Conservation (phyloP, 805 yeast genomes). For the Wickerhamomyces rabaulensis region DNA sequence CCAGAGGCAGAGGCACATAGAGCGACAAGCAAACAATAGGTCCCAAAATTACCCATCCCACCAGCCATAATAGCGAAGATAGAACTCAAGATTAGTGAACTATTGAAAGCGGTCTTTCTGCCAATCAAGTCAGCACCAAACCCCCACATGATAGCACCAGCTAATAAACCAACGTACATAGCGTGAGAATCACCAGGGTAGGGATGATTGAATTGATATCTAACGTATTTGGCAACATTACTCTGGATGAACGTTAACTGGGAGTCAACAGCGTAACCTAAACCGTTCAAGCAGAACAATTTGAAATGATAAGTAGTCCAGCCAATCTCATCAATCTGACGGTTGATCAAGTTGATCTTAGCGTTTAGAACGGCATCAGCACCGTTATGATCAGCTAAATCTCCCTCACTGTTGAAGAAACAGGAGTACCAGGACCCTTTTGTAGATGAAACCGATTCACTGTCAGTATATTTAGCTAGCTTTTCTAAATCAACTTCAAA, state of each 20-base stretch:
- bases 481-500: neutral
- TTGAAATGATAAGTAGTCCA: slow-evolving; percentile 49
- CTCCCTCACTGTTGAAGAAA: neutral
- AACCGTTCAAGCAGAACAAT: slow-evolving; percentile 42
- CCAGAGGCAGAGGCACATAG: slow-evolving; percentile 42
- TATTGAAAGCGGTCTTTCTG: slow-evolving; percentile 42
- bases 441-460: neutral
- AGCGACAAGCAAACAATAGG: slow-evolving; percentile 42
- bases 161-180: slow-evolving; percentile 41
- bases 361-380: slow-evolving; percentile 23
- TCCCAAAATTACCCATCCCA: slow-evolving; percentile 40
- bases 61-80: slow-evolving; percentile 44
- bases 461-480: no score
- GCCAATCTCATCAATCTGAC: slow-evolving; percentile 56
- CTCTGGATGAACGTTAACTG: slow-evolving; percentile 42
- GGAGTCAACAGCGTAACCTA: slow-evolving; percentile 47
- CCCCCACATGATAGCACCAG: slow-evolving; percentile 48
- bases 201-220: slow-evolving; percentile 34
- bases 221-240: slow-evolving; percentile 38
- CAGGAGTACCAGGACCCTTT: neutral
- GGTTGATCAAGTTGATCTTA: slow-evolving; percentile 41
- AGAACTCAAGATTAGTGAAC: slow-evolving; percentile 38
- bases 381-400: neutral
- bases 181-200: slow-evolving; percentile 38
- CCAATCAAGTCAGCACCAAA: slow-evolving; percentile 48